phyloP scores from a whole-genome alignment of 2,329 filamentous ascomycete species.

The Colletotrichum gloeosporioides region DNA sequence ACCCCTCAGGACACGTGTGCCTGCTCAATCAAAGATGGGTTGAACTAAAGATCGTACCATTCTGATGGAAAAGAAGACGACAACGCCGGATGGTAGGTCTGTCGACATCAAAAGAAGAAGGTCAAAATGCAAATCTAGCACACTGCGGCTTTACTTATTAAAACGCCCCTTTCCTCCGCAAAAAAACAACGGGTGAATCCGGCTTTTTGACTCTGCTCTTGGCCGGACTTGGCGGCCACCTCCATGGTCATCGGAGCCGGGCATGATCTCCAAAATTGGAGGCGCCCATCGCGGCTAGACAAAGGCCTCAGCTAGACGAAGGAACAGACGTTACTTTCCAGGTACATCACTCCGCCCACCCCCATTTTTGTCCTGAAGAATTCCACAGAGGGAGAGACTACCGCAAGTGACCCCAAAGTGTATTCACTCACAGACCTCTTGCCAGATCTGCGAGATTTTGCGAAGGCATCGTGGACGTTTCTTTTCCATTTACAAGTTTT shows the following conservation, averaged over 20 bases:
- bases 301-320: background rate
- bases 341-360: background rate
- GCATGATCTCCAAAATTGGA: background rate
- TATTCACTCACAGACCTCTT: background rate
- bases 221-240: background rate
- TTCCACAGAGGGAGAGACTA: background rate
- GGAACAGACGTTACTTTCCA: background rate
- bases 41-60: background rate
- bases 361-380: background rate
- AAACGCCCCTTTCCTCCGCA: background rate
- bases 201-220: background rate
- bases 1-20: background rate
- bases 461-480: background rate
- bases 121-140: background rate
- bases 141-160: background rate
- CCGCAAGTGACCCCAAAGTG: background rate
- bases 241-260: background rate
- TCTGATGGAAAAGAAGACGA: background rate
- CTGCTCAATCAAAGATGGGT: background rate
- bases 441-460: background rate
- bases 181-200: background rate
- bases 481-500: background rate
- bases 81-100: background rate
- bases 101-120: background rate
- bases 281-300: background rate